Conservation (phyloP, 805 yeast species). For the Huiozyma sinensis region DNA sequence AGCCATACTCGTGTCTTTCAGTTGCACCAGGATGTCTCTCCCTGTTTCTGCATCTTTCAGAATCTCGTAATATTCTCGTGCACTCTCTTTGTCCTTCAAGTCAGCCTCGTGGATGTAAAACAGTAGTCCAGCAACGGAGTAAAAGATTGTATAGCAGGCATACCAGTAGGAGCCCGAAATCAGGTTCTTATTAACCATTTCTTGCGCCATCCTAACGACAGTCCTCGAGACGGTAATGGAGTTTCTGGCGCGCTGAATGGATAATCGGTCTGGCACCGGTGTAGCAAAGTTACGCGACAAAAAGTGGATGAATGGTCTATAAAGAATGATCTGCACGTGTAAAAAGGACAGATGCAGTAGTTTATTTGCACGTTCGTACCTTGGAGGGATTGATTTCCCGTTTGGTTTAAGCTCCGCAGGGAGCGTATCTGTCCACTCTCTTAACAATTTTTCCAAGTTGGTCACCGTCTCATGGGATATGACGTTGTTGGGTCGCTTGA, state of each 20-base stretch:
- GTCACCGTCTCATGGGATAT: slow-evolving; percentile 42
- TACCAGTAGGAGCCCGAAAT: slow-evolving; percentile 89
- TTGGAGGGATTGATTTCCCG: slow-evolving; percentile 24
- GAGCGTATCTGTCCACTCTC: slow-evolving; percentile 60
- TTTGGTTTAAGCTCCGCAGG: slow-evolving; percentile 65
- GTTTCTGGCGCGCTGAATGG: slow-evolving; percentile 67
- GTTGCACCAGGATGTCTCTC: slow-evolving; percentile 53
- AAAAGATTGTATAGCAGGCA: slow-evolving; percentile 86
- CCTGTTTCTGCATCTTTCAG: slow-evolving; percentile 76
- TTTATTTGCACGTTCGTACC: slow-evolving; percentile 63
- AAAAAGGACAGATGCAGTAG: slow-evolving; percentile 62
- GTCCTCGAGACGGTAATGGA: slow-evolving; percentile 77
- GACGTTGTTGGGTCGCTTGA: slow-evolving; percentile 23
- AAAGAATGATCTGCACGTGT: slow-evolving; percentile 74
- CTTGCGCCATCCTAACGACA: slow-evolving; percentile 70
- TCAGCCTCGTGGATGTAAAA: slow-evolving; percentile 59
- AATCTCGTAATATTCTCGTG: slow-evolving; percentile 43
- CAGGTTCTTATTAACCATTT: slow-evolving; percentile 60
- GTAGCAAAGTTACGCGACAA: slow-evolving; percentile 41
- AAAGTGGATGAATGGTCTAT: slow-evolving; percentile 79
- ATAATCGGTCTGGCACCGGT: slow-evolving; percentile 23
- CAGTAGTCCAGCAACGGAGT: slow-evolving; percentile 78
- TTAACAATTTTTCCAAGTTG: slow-evolving; percentile 58
- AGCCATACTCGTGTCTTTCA: slow-evolving; percentile 67
- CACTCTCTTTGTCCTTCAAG: slow-evolving; percentile 34